Percentiles rank a stretch among this genome's conserved stretches.
Evolutionary conservation across 2,329 filamentous ascomycete genomes (phyloP).

Genomic region (Trichophyton verrucosum): DNA sequence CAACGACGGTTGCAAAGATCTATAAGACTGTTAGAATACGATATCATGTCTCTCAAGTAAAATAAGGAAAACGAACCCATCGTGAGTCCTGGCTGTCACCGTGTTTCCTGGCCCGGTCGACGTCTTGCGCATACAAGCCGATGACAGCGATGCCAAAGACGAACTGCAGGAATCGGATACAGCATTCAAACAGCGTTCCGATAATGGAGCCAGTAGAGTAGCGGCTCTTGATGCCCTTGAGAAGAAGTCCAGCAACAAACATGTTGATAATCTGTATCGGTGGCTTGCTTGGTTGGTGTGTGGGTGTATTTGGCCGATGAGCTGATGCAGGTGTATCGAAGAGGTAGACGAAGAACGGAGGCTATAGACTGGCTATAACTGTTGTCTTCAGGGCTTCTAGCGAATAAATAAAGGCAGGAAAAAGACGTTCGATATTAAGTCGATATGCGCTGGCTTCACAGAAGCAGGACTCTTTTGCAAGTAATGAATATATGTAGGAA

Average conservation of each 20-base stretch:
- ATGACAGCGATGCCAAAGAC: slow-evolving; percentile 63
- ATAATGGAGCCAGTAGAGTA: slow-evolving; percentile 12
- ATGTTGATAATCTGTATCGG: slow-evolving; percentile 3
- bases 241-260: slow-evolving; percentile 13
- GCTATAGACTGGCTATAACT: not conserved
- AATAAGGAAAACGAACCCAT: slow-evolving; percentile 48
- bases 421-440: not conserved
- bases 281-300: not conserved
- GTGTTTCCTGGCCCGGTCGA: slow-evolving; percentile 43
- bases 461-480: not conserved
- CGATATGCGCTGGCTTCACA: not conserved
- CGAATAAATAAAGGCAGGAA: not conserved
- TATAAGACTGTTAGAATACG: slow-evolving; percentile 19
- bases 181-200: slow-evolving; percentile 17
- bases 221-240: slow-evolving; percentile 16
- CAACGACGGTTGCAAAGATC: slow-evolving; percentile 62
- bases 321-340: no score
- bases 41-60: not conserved
- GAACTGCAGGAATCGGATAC: slow-evolving; percentile 64
- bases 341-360: not conserved
- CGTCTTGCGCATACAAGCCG: slow-evolving; percentile 63
- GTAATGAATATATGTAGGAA: not conserved
- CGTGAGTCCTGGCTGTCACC: slow-evolving; percentile 47
- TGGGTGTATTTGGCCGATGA: not conserved
- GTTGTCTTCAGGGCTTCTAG: not conserved